A percentile compares a stretch with the other conserved stretches of the same genome.
phyloP scores from a whole-genome alignment of 2,329 filamentous ascomycete species.

The Aspergillus pseudotamarii region DNA sequence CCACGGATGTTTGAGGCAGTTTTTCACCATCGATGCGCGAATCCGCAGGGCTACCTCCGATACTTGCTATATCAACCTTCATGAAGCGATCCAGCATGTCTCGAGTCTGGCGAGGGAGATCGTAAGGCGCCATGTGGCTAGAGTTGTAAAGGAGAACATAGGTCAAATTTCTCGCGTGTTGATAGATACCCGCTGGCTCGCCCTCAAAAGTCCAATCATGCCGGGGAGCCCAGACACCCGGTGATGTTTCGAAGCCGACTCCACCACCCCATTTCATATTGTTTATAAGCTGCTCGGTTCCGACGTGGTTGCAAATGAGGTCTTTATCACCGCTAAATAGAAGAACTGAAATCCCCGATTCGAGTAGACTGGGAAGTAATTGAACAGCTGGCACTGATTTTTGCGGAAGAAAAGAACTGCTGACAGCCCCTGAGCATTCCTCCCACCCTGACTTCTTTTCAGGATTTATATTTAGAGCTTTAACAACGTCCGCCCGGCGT shows the following conservation, averaged over 20 bases:
- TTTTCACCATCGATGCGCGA: constrained; percentile 85
- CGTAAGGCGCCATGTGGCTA: constrained; percentile 97
- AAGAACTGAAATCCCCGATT: constrained; percentile 71
- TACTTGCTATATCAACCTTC: constrained; percentile 84
- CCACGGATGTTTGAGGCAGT: constrained; percentile 74
- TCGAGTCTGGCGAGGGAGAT: constrained; percentile 79
- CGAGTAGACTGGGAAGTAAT: constrained; percentile 76
- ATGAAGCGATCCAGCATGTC: constrained; percentile 99
- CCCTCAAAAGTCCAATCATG: constrained; percentile 93
- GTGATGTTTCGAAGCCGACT: constrained; percentile 84
- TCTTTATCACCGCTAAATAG: constrained; percentile 94
- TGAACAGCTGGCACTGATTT: constrained; percentile 74
- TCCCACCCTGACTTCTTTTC: constrained; percentile 87
- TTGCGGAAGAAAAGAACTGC: constrained; percentile 67
- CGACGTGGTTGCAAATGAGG: constrained; percentile 94
- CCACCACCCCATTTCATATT: constrained; percentile 91
- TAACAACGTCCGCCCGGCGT: constrained; percentile 73
- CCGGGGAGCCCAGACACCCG: constrained; percentile 88
- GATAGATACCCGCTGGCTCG: constrained; percentile 85
- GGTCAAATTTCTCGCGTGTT: constrained; percentile 90
- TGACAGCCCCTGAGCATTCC: constrained; percentile 83
- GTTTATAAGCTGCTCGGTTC: constrained; percentile 87
- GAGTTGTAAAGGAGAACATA: constrained; percentile 95
- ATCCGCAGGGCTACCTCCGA: constrained; percentile 78
- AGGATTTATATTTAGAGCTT: constrained; percentile 78